Percentiles rank a stretch among this genome's conserved stretches.
phyloP scores from a whole-genome alignment of 208 protist genomes.

The Crithidia mellificae region DNA sequence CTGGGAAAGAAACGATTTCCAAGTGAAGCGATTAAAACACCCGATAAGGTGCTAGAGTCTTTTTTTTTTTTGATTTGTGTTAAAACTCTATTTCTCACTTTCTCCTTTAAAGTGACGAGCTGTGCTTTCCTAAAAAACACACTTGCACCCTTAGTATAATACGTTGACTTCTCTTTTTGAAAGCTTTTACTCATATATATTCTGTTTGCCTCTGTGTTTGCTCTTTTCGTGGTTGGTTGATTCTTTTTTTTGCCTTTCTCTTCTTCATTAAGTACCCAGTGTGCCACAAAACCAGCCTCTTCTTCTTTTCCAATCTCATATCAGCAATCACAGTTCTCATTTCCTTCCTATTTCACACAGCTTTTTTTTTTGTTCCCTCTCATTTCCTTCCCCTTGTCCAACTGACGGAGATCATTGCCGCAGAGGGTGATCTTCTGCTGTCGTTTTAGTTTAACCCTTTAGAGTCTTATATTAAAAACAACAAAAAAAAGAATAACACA shows the following conservation, averaged over 20 bases:
- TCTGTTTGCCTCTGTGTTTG: too few species aligned
- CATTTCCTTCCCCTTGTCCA: constrained; percentile 1
- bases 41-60: background rate
- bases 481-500: background rate
- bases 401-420: constrained; percentile 4
- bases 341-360: background rate
- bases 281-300: background rate
- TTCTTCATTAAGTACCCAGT: background rate
- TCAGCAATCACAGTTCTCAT: background rate
- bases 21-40: background rate
- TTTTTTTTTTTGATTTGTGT: background rate
- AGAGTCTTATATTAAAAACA: background rate
- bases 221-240: too few species aligned
- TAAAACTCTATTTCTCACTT: background rate
- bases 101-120: background rate
- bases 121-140: background rate
- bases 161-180: too few species aligned
- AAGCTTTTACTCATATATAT: too few species aligned
- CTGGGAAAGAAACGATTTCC: background rate
- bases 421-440: constrained; percentile 13
- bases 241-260: background rate
- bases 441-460: background rate
- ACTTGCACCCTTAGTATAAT: background rate
- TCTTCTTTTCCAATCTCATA: background rate
- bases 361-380: constrained; percentile 5